A percentile compares a stretch with the other conserved stretches of the same genome.
Evolutionary conservation across 75 land plant genomes (phyloP).

Genomic region (Picea glauca): DNA sequence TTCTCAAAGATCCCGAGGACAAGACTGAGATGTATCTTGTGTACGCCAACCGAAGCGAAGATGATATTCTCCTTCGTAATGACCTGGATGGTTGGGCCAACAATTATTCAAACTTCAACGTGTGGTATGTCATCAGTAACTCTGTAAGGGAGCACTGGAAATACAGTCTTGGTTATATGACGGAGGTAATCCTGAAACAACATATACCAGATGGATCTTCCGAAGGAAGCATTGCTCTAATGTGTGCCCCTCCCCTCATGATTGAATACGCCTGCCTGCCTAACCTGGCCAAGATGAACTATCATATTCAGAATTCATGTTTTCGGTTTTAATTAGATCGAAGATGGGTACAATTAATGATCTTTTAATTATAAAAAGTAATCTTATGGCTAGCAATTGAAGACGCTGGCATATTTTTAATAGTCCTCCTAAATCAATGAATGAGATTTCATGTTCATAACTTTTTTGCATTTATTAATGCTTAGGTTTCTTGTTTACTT

Average conservation of each 20-base stretch:
- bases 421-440: no score
- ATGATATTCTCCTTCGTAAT: conserved; percentile 68
- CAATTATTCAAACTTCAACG: conserved; percentile 45
- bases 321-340: conserved; percentile 38
- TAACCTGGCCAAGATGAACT: conserved; percentile 66
- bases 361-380: no score
- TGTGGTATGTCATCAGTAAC: conserved; percentile 81
- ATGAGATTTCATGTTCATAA: no score
- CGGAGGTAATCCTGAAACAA: conserved; percentile 55
- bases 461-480: no score
- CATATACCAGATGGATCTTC: conserved; percentile 48
- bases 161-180: conserved; percentile 55
- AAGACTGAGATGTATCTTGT: conserved; percentile 66
- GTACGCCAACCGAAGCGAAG: conserved; percentile 78
- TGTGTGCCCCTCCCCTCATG: conserved; percentile 90
- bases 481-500: no score
- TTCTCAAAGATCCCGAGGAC: conserved; percentile 71
- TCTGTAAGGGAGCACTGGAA: conserved; percentile 48
- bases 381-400: no score
- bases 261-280: conserved; percentile 72
- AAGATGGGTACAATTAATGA: no score
- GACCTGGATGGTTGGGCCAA: conserved; percentile 70
- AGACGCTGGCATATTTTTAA: no score
- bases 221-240: conserved; percentile 45
- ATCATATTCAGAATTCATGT: conserved; percentile 41